Conservation (phyloP, 148 eudicot species). For the Vaccinium darrowii region DNA sequence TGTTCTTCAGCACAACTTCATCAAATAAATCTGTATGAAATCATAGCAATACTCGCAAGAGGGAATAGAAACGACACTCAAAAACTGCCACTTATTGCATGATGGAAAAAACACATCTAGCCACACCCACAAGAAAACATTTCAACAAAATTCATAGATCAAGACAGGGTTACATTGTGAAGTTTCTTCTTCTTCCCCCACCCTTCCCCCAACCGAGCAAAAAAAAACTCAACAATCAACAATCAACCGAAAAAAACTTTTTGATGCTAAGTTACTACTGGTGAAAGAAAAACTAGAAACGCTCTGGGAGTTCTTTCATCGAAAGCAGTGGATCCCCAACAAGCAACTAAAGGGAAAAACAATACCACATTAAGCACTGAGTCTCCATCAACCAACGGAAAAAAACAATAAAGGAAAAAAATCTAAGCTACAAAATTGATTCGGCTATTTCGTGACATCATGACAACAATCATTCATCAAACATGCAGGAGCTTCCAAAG, state of each 20-base stretch:
- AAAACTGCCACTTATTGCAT: background rate
- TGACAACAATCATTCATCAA: slow-evolving; percentile 3
- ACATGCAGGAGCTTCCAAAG: background rate
- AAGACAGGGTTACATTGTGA: background rate
- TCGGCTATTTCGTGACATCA: background rate
- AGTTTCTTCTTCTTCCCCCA: background rate
- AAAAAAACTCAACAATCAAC: background rate
- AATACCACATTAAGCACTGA: background rate
- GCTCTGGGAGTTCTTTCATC: background rate
- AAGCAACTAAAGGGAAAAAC: background rate
- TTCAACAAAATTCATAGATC: background rate
- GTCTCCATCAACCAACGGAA: background rate
- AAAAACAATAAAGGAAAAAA: background rate
- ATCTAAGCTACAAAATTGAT: background rate
- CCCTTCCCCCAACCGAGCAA: too few species aligned
- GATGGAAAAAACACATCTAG: background rate
- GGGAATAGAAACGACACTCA: background rate
- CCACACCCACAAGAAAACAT: background rate
- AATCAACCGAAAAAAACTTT: background rate
- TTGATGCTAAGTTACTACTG: background rate
- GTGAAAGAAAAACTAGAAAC: background rate
- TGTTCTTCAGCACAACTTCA: background rate
- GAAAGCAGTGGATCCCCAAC: background rate
- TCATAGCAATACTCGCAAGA: background rate
- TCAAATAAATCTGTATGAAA: background rate